Percentiles rank a stretch among this genome's conserved stretches.
Evolutionary conservation across 495 filamentous ascomycete genomes (phyloP).

Genomic region (Thermochaetoides thermophila): DNA sequence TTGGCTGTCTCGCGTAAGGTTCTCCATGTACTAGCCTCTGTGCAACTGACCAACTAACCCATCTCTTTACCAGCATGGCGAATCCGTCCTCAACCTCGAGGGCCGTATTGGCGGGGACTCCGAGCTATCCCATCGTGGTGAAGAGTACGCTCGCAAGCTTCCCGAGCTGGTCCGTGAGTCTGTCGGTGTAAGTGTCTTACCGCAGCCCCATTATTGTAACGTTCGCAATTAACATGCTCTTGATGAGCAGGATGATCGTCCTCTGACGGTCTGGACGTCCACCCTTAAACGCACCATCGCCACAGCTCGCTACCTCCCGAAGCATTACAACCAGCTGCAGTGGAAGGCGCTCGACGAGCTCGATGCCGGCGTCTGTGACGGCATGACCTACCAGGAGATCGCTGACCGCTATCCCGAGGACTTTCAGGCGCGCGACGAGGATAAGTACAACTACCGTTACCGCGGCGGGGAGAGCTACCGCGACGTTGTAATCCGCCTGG

Average conservation of each 20-base stretch:
- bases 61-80: slow-evolving; percentile 56
- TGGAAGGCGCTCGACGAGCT: slow-evolving; percentile 99
- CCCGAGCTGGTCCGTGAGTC: slow-evolving; percentile 70
- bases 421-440: slow-evolving; percentile 84
- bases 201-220: not conserved
- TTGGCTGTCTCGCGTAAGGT: slow-evolving; percentile 82
- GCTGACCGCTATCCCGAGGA: slow-evolving; percentile 82
- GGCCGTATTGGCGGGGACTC: slow-evolving; percentile 90
- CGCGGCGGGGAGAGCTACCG: slow-evolving; percentile 93
- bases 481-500: slow-evolving; percentile 91
- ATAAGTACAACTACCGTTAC: slow-evolving; percentile 99
- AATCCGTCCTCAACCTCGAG: slow-evolving; percentile 76
- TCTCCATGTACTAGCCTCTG: not conserved
- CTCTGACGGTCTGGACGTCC: slow-evolving; percentile 93
- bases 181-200: slow-evolving; percentile 41
- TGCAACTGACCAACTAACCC: not conserved
- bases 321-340: slow-evolving; percentile 74
- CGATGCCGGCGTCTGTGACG: slow-evolving; percentile 90
- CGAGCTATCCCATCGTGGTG: slow-evolving; percentile 68
- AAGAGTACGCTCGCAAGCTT: slow-evolving; percentile 68
- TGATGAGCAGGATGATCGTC: slow-evolving; percentile 37
- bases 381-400: slow-evolving; percentile 86
- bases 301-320: slow-evolving; percentile 66
- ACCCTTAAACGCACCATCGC: slow-evolving; percentile 86
- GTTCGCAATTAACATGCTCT: not conserved